phyloP scores from a whole-genome alignment of 2,329 filamentous ascomycete genomes.

The Aspergillus sp. region DNA sequence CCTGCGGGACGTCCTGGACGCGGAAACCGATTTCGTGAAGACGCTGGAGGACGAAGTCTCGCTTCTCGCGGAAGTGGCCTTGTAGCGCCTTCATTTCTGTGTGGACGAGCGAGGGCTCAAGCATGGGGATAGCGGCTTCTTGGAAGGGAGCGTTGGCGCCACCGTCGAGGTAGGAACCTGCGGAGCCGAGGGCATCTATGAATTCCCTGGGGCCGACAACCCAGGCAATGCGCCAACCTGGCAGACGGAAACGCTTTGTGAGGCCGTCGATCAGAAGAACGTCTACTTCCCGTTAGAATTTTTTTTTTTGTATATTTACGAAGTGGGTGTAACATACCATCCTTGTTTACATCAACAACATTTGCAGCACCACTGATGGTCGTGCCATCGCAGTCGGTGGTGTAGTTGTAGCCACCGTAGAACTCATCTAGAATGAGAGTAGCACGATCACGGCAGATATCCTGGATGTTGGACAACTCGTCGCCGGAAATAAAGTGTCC shows the following conservation, averaged over 20 bases:
- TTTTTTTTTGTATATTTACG: neutral
- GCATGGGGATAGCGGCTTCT: constrained; percentile 87
- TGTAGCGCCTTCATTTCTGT: constrained; percentile 89
- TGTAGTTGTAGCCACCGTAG: constrained; percentile 96
- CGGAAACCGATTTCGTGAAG: constrained; percentile 83
- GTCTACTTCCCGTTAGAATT: constrained; percentile 47
- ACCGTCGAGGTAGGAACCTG: constrained; percentile 90
- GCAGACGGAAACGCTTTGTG: constrained; percentile 94
- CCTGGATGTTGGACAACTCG: constrained; percentile 85
- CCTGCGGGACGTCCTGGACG: constrained; percentile 80
- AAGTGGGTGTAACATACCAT: constrained; percentile 43
- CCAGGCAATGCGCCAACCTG: constrained; percentile 96
- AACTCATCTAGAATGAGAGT: constrained; percentile 97
- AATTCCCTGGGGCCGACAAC: constrained; percentile 95
- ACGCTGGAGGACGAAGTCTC: constrained; percentile 82
- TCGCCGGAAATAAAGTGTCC: constrained; percentile 83
- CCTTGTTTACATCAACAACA: constrained; percentile 82
- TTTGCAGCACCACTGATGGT: constrained; percentile 90
- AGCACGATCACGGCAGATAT: constrained; percentile 84
- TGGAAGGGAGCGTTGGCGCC: constrained; percentile 95
- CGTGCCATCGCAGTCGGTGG: constrained; percentile 81
- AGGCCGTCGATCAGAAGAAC: constrained; percentile 94
- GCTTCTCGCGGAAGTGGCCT: constrained; percentile 85
- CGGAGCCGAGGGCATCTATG: constrained; percentile 87
- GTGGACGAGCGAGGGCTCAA: constrained; percentile 79